Conservation (phyloP, 371 early-diverging fungal genomes). For the Saksenaea oblongispora region DNA sequence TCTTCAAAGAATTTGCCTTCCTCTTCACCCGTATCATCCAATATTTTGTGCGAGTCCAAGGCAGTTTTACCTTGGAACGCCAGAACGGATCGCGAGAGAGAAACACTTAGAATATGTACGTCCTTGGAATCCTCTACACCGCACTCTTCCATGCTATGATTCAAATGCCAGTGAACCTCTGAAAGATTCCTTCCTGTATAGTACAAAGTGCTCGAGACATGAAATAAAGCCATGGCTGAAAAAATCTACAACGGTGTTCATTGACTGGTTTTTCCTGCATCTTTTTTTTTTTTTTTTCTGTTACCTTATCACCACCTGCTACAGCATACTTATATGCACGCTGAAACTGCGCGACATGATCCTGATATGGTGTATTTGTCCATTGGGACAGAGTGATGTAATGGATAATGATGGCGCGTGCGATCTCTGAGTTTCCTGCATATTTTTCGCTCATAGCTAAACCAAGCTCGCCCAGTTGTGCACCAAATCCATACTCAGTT, state of each 20-base stretch:
- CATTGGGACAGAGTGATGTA: slow-evolving; percentile 40
- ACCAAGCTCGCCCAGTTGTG: slow-evolving; percentile 40
- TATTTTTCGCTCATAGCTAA: slow-evolving; percentile 34
- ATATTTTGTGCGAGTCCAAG: slow-evolving; percentile 24
- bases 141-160: slow-evolving; percentile 38
- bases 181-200: slow-evolving; percentile 39
- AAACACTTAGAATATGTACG: slow-evolving; percentile 26
- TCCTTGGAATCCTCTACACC: slow-evolving; percentile 29
- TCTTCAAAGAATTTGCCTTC: slow-evolving; percentile 29
- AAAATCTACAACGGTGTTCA: slow-evolving; percentile 19
- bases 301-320: slow-evolving; percentile 45
- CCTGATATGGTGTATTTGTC: slow-evolving; percentile 34
- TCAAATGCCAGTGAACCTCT: slow-evolving; percentile 33
- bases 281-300: neutral
- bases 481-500: slow-evolving; percentile 32
- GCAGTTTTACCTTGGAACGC: slow-evolving; percentile 45
- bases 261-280: neutral
- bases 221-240: slow-evolving; percentile 40
- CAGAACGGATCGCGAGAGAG: slow-evolving; percentile 33
- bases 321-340: slow-evolving; percentile 42
- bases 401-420: slow-evolving; percentile 36
- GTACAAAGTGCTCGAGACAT: slow-evolving; percentile 30
- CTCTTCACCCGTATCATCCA: slow-evolving; percentile 25
- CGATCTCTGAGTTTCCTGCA: slow-evolving; percentile 44
- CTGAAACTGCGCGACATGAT: slow-evolving; percentile 36